A percentile compares a stretch with the other conserved stretches of the same genome.
Evolutionary conservation across 768 basidiomycete species (phyloP).

Genomic region (Mrakia frigida): DNA sequence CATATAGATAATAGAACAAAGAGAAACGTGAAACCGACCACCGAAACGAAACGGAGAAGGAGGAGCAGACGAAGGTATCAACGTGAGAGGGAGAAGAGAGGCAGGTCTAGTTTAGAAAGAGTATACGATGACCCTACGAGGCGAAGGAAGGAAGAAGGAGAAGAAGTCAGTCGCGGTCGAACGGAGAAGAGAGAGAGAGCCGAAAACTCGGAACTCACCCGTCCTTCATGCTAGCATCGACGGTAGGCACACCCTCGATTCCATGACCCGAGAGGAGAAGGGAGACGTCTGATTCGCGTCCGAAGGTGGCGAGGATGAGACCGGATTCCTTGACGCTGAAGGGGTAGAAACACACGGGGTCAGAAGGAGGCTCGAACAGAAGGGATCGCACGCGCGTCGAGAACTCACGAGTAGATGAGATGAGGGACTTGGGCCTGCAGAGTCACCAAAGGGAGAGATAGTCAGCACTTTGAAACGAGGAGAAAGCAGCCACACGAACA

Average conservation of each 20-base stretch:
- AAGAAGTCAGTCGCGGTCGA: background rate
- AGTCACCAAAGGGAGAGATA: background rate
- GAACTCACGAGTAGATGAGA: slow-evolving; percentile 54
- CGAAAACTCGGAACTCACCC: slow-evolving; percentile 24
- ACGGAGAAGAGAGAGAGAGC: background rate
- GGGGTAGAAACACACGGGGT: background rate
- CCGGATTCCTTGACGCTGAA: slow-evolving; percentile 77
- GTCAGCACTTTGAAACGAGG: slow-evolving; percentile 17
- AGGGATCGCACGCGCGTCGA: background rate
- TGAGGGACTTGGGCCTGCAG: slow-evolving; percentile 80
- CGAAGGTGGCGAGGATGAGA: slow-evolving; percentile 77
- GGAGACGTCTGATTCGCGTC: slow-evolving; percentile 51
- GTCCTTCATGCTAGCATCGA: slow-evolving; percentile 35
- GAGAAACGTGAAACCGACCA: too few relatives aligned
- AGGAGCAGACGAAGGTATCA: background rate
- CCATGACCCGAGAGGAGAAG: slow-evolving; percentile 34
- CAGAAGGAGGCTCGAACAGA: background rate
- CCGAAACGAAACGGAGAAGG: too few relatives aligned
- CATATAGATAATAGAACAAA: too few relatives aligned
- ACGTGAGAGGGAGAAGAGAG: background rate
- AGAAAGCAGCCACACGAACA: background rate
- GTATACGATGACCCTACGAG: slow-evolving; percentile 16
- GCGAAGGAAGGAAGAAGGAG: too few relatives aligned
- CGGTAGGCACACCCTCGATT: slow-evolving; percentile 28
- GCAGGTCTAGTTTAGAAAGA: slow-evolving; percentile 12